Conservation (phyloP, 169 alveolate species). For the Eimeria tenella region DNA sequence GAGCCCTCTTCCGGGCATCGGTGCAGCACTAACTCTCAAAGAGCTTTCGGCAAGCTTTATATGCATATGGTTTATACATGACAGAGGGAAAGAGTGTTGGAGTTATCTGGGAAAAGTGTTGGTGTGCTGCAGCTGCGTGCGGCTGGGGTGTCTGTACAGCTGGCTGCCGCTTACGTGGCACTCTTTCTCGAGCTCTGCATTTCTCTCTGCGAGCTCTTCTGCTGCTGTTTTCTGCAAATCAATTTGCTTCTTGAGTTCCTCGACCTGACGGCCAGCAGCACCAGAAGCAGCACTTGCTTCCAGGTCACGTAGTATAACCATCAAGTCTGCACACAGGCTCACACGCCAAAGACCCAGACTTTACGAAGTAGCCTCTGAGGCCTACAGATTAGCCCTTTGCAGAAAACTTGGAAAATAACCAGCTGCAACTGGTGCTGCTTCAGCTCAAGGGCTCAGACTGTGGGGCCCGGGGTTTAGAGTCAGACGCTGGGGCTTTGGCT, state of each 20-base stretch:
- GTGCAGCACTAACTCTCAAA: neutral
- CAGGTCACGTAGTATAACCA: conserved; percentile 26
- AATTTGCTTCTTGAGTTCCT: neutral
- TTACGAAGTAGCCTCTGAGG: neutral
- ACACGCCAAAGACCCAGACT: neutral
- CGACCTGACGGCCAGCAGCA: neutral
- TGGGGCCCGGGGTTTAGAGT: neutral
- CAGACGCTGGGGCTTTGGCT: neutral
- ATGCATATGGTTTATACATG: neutral
- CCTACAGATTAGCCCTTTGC: neutral
- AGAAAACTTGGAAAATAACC: neutral
- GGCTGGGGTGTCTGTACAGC: too few relatives aligned
- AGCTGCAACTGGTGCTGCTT: neutral
- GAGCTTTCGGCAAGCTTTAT: neutral
- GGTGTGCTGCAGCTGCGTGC: too few relatives aligned
- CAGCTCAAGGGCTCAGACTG: neutral
- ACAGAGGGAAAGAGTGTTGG: too few relatives aligned
- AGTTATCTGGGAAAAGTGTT: too few relatives aligned
- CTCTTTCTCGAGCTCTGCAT: conserved; percentile 14
- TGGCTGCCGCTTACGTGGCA: neutral
- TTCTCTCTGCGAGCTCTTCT: neutral
- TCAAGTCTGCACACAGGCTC: neutral
- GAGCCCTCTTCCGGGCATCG: too few relatives aligned
- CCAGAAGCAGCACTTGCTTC: neutral
- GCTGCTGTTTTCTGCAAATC: neutral